Evolutionary conservation across 257 asterid species (phyloP).

Genomic region (Ehretia macrophylla): DNA sequence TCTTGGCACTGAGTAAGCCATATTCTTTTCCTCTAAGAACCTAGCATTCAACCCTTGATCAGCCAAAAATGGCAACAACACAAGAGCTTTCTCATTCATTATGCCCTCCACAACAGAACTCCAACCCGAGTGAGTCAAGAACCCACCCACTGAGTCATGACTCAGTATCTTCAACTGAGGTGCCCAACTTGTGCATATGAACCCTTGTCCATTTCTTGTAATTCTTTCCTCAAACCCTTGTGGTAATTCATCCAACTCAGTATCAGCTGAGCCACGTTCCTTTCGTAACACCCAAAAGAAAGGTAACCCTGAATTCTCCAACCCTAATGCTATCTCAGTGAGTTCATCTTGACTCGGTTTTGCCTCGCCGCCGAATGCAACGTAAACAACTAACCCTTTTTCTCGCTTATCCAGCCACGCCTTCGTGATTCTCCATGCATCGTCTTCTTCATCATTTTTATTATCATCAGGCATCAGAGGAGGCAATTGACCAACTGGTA

Average conservation of each 20-base stretch:
- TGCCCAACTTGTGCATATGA: conserved; percentile 29
- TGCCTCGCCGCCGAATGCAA: conserved; percentile 37
- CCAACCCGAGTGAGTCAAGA: conserved; percentile 38
- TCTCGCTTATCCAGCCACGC: conserved; percentile 27
- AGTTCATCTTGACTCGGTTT: conserved; percentile 31
- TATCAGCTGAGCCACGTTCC: conserved; percentile 17
- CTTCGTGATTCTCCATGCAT: conserved; percentile 17
- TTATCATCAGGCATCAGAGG: neutral
- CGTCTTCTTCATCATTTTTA: neutral
- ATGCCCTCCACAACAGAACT: conserved; percentile 33
- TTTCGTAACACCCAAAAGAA: conserved; percentile 28
- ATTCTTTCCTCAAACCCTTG: conserved; percentile 24
- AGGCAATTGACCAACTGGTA: conserved; percentile 28
- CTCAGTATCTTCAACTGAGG: conserved; percentile 31
- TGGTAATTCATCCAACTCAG: conserved; percentile 11
- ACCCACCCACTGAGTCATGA: conserved; percentile 31
- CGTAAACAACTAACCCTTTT: conserved; percentile 23
- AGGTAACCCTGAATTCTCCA: conserved; percentile 28
- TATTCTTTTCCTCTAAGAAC: conserved; percentile 21
- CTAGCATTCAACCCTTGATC: conserved; percentile 28
- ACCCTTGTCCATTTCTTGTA: conserved; percentile 13
- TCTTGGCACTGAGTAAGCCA: conserved; percentile 22
- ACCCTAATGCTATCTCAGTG: conserved; percentile 23
- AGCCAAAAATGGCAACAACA: conserved; percentile 24
- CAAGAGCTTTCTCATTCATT: conserved; percentile 11